These are phyloP conservation scores for Entelexis sorbosivorans DNA, from an alignment of 1,139 yeast genomes.

Conservation along the genomic window DNA sequence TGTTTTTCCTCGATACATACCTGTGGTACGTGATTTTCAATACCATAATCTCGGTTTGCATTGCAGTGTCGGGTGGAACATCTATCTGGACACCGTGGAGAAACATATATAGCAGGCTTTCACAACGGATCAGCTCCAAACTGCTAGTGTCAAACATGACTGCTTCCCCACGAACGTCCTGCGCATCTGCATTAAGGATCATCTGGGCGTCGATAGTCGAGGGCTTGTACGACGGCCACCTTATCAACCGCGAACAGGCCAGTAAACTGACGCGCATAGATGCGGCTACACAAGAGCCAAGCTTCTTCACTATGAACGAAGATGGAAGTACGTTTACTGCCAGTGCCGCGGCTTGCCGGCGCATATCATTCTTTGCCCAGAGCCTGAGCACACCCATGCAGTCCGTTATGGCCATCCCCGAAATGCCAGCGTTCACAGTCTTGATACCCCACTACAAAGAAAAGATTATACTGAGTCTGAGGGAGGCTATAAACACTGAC, in stretches of 20 bases:
- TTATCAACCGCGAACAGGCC: constrained; percentile 46
- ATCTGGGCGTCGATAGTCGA: constrained; percentile 73
- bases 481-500: constrained; percentile 48
- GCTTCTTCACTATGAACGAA: constrained; percentile 27
- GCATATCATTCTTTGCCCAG: constrained; percentile 81
- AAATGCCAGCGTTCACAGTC: constrained; percentile 79
- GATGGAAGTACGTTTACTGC: constrained; percentile 42
- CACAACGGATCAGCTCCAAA: constrained; percentile 61
- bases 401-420: constrained; percentile 56
- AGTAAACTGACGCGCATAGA: constrained; percentile 41
- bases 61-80: constrained; percentile 64
- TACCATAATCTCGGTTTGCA: constrained; percentile 55
- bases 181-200: constrained; percentile 29
- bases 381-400: constrained; percentile 69
- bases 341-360: constrained; percentile 37
- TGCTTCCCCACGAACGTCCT: constrained; percentile 28
- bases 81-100: constrained; percentile 84
- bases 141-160: constrained; percentile 36
- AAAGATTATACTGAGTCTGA: constrained; percentile 51
- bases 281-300: constrained; percentile 18
- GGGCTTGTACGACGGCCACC: constrained; percentile 67
- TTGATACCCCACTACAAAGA: constrained; percentile 79
- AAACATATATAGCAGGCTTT: constrained; percentile 61
- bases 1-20: constrained; percentile 76
- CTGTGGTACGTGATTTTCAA: constrained; percentile 81